phyloP scores from a whole-genome alignment of 148 eudicot genomes.

The Simmondsia chinensis region DNA sequence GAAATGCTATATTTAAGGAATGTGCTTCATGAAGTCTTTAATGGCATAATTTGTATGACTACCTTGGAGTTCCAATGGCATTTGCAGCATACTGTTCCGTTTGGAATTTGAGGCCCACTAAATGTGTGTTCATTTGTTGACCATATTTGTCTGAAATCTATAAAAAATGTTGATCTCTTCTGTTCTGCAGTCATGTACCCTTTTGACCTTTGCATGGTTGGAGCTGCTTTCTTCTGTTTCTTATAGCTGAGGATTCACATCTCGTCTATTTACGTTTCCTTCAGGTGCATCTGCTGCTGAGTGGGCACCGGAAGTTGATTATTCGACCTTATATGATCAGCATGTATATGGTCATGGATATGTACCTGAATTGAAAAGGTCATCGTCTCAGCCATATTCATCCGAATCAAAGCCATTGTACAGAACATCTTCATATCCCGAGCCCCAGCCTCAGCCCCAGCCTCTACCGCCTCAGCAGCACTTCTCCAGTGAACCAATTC shows the following conservation, averaged over 20 bases:
- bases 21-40: too few species aligned
- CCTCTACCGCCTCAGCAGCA: slow-evolving; percentile 43
- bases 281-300: slow-evolving; percentile 49
- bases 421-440: slow-evolving; percentile 55
- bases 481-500: slow-evolving; percentile 40
- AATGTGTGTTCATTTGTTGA: too few species aligned
- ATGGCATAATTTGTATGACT: too few species aligned
- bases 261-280: slow-evolving; percentile 1
- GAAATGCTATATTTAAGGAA: too few species aligned
- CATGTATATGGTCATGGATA: slow-evolving; percentile 30
- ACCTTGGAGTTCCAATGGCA: too few species aligned
- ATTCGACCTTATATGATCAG: slow-evolving; percentile 49
- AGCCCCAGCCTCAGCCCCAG: slow-evolving; percentile 19
- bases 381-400: slow-evolving; percentile 62
- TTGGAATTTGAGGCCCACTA: too few species aligned
- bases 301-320: slow-evolving; percentile 51
- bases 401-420: slow-evolving; percentile 37
- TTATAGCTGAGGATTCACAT: neutral
- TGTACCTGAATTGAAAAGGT: slow-evolving; percentile 40
- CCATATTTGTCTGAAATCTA: too few species aligned
- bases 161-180: too few species aligned
- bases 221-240: neutral
- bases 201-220: neutral
- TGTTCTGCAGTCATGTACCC: neutral
- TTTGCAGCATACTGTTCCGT: too few species aligned